These are phyloP conservation scores for Globisporangium okanoganense DNA, from an alignment of 352 stramenopile genomes.

Conservation along the genomic window DNA sequence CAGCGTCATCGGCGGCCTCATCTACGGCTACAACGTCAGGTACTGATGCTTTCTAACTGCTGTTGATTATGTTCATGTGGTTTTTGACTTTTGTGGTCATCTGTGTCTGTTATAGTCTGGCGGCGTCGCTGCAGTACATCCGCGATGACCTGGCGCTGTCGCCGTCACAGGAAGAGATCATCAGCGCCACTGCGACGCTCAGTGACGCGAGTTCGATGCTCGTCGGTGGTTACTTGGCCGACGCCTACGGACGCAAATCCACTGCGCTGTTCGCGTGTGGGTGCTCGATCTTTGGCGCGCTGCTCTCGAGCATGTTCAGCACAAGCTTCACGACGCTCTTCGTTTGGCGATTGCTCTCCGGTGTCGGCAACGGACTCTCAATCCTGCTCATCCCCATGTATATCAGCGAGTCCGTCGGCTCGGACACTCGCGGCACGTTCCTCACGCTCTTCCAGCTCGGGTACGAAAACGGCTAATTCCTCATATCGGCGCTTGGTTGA, in stretches of 20 bases:
- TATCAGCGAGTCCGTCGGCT: slow-evolving; percentile 79
- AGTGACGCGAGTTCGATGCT: slow-evolving; percentile 82
- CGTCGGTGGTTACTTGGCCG: slow-evolving; percentile 59
- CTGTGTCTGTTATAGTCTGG: slow-evolving; percentile 27
- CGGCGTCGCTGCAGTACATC: slow-evolving; percentile 80
- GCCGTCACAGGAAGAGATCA: slow-evolving; percentile 60
- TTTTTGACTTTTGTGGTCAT: slow-evolving; percentile 3
- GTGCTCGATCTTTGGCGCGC: slow-evolving; percentile 64
- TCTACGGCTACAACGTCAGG: slow-evolving; percentile 88
- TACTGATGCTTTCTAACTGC: background rate
- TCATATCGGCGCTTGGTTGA: background rate
- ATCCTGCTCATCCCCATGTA: slow-evolving; percentile 88
- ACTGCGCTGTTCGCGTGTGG: slow-evolving; percentile 69
- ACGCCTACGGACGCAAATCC: slow-evolving; percentile 66
- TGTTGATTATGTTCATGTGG: no score
- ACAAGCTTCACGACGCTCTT: slow-evolving; percentile 58
- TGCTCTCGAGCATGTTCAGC: slow-evolving; percentile 52
- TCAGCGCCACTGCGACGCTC: slow-evolving; percentile 78
- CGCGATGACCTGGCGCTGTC: slow-evolving; percentile 62
- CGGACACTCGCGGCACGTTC: slow-evolving; percentile 54
- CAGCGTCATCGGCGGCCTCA: slow-evolving; percentile 76
- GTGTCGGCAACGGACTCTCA: slow-evolving; percentile 78
- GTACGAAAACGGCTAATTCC: slow-evolving; percentile 18
- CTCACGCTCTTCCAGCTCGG: slow-evolving; percentile 81
- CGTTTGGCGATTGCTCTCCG: slow-evolving; percentile 64